Evolutionary conservation across 2,329 filamentous ascomycete genomes (phyloP), one percentile per base, ranked within the genome.

Genomic region (Mollisia scopiformis): DNA sequence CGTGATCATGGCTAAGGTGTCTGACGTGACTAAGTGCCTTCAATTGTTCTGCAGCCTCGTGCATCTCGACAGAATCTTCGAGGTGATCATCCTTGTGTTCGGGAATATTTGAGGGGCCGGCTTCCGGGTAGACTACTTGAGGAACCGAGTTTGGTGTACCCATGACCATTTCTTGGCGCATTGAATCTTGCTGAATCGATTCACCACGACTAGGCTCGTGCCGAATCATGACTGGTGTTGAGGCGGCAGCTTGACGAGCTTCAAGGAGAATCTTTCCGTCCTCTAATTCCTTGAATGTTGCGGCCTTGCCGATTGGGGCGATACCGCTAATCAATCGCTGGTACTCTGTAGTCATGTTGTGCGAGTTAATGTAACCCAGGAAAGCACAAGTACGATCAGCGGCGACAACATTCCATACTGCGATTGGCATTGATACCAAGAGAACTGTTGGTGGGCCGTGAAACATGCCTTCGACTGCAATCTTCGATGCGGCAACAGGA

Each of bases 31-130:
- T 88, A 43, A 89, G 72, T 1, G 86, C 86, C 68, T 88, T 88
- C 6, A 89, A 78, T 71, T 88, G 86, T 69, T 88, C 86, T 3
- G 86, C 86, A 21, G 86, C 86, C 72, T 88, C 85, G 66, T 88
- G 84, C 84, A 89, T 88, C 74, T 89, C 86, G 8, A 83, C 85
- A n/a, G 86, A 86, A 59, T 88, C 86, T 68, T 88, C 85, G 4
- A 80, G 82, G 43, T 47, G 43, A 33, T 84, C 79, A 28, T 82
- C 74, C 59, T 82, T 81, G 31, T 74, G 72, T 1, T 75, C 74
- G 14, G 73, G 61, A 28, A 69, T 59, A 52, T 28, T 59, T 27
- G 69, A 62, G 28, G 65, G 61, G 19, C 65, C 64, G 6, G 65
- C 58, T 37, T 72, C 66, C 47, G 62, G 68, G 43, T 68, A 73